Evolutionary conservation across 495 filamentous ascomycete genomes (phyloP).

Genomic region (Penicillium arizonense): DNA sequence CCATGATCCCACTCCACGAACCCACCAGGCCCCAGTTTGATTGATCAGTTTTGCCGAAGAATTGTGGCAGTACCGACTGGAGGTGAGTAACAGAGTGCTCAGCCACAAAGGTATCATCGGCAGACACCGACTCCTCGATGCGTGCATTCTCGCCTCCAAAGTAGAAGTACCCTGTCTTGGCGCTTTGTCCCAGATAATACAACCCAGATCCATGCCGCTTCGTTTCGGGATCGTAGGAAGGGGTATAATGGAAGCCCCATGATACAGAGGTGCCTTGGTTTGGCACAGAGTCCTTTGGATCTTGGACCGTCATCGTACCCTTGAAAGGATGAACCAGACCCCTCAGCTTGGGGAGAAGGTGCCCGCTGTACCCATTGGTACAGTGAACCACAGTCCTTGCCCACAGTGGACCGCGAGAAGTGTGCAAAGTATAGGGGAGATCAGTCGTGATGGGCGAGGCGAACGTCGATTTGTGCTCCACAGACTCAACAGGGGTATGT

Average conservation of each 20-base stretch:
- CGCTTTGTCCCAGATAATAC: constrained; percentile 75
- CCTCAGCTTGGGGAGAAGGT: constrained; percentile 65
- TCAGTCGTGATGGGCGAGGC: constrained; percentile 5
- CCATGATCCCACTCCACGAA: constrained; percentile 85
- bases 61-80: constrained; percentile 18
- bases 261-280: constrained; percentile 24
- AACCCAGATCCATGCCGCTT: constrained; percentile 57
- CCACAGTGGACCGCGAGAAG: constrained; percentile 59
- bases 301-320: constrained; percentile 69
- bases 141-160: constrained; percentile 60
- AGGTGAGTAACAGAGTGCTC: constrained; percentile 29
- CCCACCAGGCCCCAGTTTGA: constrained; percentile 32
- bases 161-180: constrained; percentile 41
- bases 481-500: constrained; percentile 59
- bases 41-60: constrained; percentile 40
- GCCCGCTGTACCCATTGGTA: constrained; percentile 76
- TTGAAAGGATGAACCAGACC: constrained; percentile 76
- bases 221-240: constrained; percentile 13
- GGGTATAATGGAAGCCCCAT: constrained; percentile 35
- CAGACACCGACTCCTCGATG: constrained; percentile 55
- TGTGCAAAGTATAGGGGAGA: constrained; percentile 46
- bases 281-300: constrained; percentile 41
- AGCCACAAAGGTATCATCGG: constrained; percentile 49
- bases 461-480: constrained; percentile 15
- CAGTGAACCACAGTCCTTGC: constrained; percentile 64